Evolutionary conservation across 2,329 filamentous ascomycete genomes (phyloP).

Genomic region (Hirsutella thompsonii): DNA sequence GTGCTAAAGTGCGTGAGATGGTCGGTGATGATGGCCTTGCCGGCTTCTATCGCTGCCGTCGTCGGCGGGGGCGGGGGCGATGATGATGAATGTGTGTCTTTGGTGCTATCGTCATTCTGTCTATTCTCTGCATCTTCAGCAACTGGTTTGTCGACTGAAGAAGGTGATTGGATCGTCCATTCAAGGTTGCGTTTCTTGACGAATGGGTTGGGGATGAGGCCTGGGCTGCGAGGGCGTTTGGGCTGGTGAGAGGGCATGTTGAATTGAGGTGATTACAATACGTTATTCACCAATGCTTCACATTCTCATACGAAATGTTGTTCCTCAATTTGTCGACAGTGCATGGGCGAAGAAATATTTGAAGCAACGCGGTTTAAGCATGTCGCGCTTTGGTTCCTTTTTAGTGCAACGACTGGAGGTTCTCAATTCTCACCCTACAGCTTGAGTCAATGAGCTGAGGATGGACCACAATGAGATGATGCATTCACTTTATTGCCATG

Average conservation of each 20-base stretch:
- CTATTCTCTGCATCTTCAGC: not conserved
- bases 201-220: constrained; percentile 29
- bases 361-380: too few relatives aligned
- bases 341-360: too few relatives aligned
- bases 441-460: too few relatives aligned
- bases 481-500: too few relatives aligned
- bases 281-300: too few relatives aligned
- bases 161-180: constrained; percentile 23
- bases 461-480: too few relatives aligned
- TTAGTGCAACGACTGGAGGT: too few relatives aligned
- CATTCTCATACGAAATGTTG: too few relatives aligned
- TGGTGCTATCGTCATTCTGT: not conserved
- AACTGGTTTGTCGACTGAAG: not conserved
- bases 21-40: constrained; percentile 20
- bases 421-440: too few relatives aligned
- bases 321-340: too few relatives aligned
- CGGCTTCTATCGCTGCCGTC: constrained; percentile 27
- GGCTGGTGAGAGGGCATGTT: constrained; percentile 1
- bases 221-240: constrained; percentile 19
- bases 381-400: too few relatives aligned
- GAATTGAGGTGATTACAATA: too few relatives aligned
- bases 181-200: constrained; percentile 32
- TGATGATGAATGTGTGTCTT: not conserved
- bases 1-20: constrained; percentile 25
- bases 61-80: constrained; percentile 6